Evolutionary conservation across 2,329 filamentous ascomycete genomes (phyloP).

Genomic region (Diplodia sapinea): DNA sequence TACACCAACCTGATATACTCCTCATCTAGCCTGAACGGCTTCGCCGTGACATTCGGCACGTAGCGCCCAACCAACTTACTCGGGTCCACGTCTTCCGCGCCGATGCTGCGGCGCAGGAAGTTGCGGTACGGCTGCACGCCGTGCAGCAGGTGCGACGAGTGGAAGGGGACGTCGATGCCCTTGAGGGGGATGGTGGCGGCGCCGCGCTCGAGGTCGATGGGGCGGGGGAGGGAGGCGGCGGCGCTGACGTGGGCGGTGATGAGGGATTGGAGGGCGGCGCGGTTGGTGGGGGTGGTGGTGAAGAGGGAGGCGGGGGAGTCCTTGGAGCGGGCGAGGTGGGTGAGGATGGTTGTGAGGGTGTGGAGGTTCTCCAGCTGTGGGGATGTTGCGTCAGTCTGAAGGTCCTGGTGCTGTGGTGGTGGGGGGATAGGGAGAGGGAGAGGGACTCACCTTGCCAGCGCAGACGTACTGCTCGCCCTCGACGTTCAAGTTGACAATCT

Average conservation of each 20-base stretch:
- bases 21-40: slow-evolving; percentile 39
- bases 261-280: too few relatives aligned
- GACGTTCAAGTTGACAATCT: slow-evolving; percentile 31
- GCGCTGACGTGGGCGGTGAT: too few relatives aligned
- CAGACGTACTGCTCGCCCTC: slow-evolving; percentile 28
- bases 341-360: too few relatives aligned
- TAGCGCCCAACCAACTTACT: slow-evolving; percentile 42
- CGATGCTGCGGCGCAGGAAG: slow-evolving; percentile 39
- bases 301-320: too few relatives aligned
- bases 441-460: background rate
- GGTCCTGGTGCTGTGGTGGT: too few relatives aligned
- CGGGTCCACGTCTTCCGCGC: slow-evolving; percentile 36
- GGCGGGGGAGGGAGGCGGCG: too few relatives aligned
- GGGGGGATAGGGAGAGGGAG: background rate
- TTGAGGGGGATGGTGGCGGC: slow-evolving; percentile 41
- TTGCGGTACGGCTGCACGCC: slow-evolving; percentile 41
- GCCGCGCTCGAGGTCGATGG: slow-evolving; percentile 32
- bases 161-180: slow-evolving; percentile 46
- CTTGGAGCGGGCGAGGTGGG: too few relatives aligned
- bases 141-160: slow-evolving; percentile 38
- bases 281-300: too few relatives aligned
- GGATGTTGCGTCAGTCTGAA: too few relatives aligned
- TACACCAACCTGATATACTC: background rate
- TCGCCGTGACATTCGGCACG: slow-evolving; percentile 46
- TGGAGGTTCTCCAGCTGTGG: too few relatives aligned